Conservation (phyloP, 805 yeast genomes). For the Scheffersomyces coipomensis region DNA sequence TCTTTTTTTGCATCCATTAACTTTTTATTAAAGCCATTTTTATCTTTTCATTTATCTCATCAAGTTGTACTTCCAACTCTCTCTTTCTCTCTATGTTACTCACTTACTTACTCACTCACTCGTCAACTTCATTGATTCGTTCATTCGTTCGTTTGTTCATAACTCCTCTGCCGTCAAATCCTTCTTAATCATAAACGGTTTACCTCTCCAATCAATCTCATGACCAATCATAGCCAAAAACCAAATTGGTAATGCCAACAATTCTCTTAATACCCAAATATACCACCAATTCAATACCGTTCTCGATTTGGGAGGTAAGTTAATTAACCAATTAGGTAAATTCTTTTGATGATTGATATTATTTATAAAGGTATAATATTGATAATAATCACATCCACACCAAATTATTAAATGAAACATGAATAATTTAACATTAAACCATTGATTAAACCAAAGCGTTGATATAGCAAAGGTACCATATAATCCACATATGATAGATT, state of each 20-base stretch:
- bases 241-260: conserved; percentile 84
- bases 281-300: conserved; percentile 23
- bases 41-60: too few species aligned
- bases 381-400: conserved; percentile 63
- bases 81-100: background rate
- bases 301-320: conserved; percentile 12
- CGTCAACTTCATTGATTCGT: too few species aligned
- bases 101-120: background rate
- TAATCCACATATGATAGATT: conserved; percentile 63
- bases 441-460: conserved; percentile 33
- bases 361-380: conserved; percentile 46
- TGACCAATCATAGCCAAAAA: conserved; percentile 74
- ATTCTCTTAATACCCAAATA: conserved; percentile 68
- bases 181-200: conserved; percentile 67
- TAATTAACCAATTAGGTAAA: conserved; percentile 27
- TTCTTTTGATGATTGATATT: conserved; percentile 13
- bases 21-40: too few species aligned
- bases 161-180: conserved; percentile 76
- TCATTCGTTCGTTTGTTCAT: too few species aligned
- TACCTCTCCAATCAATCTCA: conserved; percentile 75
- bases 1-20: too few species aligned
- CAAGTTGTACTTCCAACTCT: too few species aligned
- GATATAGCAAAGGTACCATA: conserved; percentile 64
- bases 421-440: conserved; percentile 39
- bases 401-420: conserved; percentile 57